phyloP scores from a whole-genome alignment of 106 monocot species.

The Dendrobium huoshanense region DNA sequence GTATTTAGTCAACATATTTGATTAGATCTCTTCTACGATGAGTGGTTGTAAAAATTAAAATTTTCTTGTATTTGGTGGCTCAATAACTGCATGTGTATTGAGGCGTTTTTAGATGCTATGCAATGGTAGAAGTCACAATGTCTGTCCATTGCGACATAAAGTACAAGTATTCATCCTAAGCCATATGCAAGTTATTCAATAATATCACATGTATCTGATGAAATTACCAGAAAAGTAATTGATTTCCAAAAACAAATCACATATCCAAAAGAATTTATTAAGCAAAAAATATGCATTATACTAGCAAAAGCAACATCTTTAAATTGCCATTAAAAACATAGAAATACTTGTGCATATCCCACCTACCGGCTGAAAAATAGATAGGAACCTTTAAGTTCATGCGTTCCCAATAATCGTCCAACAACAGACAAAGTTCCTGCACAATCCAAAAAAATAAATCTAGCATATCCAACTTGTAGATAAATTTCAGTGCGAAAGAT shows the following conservation, averaged over 20 bases:
- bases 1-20: too few species aligned
- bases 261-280: neutral
- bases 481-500: neutral
- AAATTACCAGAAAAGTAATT: neutral
- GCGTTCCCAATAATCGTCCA: slow-evolving; percentile 98
- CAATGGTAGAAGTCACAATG: too few species aligned
- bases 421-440: slow-evolving; percentile 82
- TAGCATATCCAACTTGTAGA: neutral
- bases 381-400: slow-evolving; percentile 90
- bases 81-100: too few species aligned
- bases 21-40: too few species aligned
- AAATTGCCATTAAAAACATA: neutral
- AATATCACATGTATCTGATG: neutral
- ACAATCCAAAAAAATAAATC: neutral
- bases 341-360: neutral
- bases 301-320: neutral
- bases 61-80: too few species aligned
- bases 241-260: neutral
- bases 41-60: too few species aligned
- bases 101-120: too few species aligned
- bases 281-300: neutral
- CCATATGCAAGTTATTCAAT: too few species aligned
- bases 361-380: slow-evolving; percentile 88
- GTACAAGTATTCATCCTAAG: too few species aligned
- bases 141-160: too few species aligned